Evolutionary conservation across 2,329 filamentous ascomycete genomes (phyloP).

Genomic region (Fragosphaeria purpurea): DNA sequence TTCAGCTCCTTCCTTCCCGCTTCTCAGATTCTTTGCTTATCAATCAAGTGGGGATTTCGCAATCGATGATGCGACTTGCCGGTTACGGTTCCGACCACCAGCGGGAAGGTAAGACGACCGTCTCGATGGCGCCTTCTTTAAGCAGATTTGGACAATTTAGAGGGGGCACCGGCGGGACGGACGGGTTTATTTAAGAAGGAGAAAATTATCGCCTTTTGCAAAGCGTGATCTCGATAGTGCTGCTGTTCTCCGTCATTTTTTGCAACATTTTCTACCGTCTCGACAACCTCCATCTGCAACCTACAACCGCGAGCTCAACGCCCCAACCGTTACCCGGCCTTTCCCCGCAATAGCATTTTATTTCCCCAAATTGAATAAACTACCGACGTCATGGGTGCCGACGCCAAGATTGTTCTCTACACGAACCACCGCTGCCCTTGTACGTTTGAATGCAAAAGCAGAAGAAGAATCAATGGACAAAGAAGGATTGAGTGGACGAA

Average conservation of each 20-base stretch:
- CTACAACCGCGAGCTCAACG: too few species aligned
- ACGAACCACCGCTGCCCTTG: slow-evolving; percentile 16
- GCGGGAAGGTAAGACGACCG: background rate
- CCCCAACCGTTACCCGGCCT: background rate
- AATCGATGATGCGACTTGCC: slow-evolving; percentile 7
- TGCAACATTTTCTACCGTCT: too few species aligned
- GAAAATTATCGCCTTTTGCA: too few species aligned
- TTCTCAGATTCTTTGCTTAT: background rate
- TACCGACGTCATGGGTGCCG: slow-evolving; percentile 1
- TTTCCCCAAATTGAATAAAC: background rate
- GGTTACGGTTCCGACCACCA: slow-evolving; percentile 1
- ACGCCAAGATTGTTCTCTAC: slow-evolving; percentile 14
- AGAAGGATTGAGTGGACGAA: too few species aligned
- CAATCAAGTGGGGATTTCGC: slow-evolving; percentile 3
- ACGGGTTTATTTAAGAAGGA: too few species aligned
- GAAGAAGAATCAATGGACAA: too few species aligned
- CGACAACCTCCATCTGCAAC: too few species aligned
- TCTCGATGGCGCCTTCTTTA: background rate
- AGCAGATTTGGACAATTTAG: background rate
- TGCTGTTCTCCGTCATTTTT: too few species aligned
- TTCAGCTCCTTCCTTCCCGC: too few species aligned
- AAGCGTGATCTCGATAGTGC: too few species aligned
- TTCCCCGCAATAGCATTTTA: background rate
- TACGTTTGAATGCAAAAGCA: background rate
- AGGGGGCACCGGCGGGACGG: too few species aligned